Conservation (phyloP, 2,329 filamentous ascomycete species). For the Emericellopsis cladophorae region DNA sequence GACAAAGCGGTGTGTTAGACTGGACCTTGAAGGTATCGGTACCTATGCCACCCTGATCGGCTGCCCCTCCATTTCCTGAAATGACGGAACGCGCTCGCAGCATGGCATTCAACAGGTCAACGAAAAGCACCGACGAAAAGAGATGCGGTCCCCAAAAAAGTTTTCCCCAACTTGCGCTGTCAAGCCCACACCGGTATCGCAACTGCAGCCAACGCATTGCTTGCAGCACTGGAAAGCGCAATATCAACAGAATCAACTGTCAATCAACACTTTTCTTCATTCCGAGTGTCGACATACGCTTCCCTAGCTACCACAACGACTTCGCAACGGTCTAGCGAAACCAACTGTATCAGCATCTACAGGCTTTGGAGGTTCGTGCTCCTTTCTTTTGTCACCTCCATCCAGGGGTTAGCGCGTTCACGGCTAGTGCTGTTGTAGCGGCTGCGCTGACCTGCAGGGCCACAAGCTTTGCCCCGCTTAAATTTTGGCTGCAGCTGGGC, state of each 20-base stretch:
- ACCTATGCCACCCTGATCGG: background rate
- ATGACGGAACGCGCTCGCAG: background rate
- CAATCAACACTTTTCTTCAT: too few relatives aligned
- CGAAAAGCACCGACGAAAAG: slow-evolving; percentile 10
- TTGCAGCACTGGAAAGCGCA: too few relatives aligned
- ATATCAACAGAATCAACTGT: too few relatives aligned
- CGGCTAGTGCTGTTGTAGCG: background rate
- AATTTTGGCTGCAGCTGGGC: slow-evolving; percentile 8
- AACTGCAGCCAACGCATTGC: too few relatives aligned
- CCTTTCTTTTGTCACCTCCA: background rate
- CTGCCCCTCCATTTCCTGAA: background rate
- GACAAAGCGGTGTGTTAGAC: too few relatives aligned
- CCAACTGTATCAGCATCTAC: too few relatives aligned
- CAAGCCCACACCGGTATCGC: background rate
- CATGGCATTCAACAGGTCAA: slow-evolving; percentile 16
- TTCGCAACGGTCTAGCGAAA: too few relatives aligned
- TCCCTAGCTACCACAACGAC: background rate
- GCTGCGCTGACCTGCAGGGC: slow-evolving; percentile 3
- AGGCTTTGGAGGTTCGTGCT: too few relatives aligned
- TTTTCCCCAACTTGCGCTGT: slow-evolving; percentile 11
- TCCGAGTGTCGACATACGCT: background rate
- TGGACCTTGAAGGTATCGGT: background rate
- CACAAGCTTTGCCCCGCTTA: slow-evolving; percentile 7
- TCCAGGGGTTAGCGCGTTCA: background rate
- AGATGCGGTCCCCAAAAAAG: slow-evolving; percentile 11